phyloP scores from a whole-genome alignment of 2,329 filamentous ascomycete genomes.

The Pseudocercospora pini-densiflorae region DNA sequence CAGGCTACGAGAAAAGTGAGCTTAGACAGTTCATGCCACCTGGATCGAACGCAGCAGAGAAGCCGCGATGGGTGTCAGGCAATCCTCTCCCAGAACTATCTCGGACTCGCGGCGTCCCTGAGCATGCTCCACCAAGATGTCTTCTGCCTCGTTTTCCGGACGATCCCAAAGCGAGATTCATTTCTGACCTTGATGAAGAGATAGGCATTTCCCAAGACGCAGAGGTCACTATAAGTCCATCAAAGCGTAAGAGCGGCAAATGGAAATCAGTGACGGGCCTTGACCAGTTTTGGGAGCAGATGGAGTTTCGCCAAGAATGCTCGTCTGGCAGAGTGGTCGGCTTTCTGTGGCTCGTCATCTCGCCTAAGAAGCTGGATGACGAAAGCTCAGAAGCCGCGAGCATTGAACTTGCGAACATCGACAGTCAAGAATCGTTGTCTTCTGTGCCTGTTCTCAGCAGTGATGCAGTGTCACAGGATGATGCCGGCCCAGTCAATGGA shows the following conservation, averaged over 20 bases:
- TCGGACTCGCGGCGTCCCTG: conserved; percentile 41
- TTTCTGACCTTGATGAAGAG: conserved; percentile 87
- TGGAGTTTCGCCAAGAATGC: conserved; percentile 95
- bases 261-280: conserved; percentile 86
- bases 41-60: background rate
- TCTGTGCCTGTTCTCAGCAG: conserved; percentile 11
- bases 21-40: conserved; percentile 75
- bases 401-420: conserved; percentile 4
- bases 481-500: conserved; percentile 1
- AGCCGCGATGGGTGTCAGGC: conserved; percentile 59
- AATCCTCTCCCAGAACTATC: conserved; percentile 74
- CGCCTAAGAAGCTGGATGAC: conserved; percentile 49
- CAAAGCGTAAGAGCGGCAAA: conserved; percentile 61
- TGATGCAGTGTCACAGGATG: conserved; percentile 3
- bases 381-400: background rate
- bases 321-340: conserved; percentile 90
- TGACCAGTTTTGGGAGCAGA: conserved; percentile 98
- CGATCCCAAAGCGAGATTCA: conserved; percentile 89
- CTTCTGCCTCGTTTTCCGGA: conserved; percentile 90
- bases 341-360: conserved; percentile 90
- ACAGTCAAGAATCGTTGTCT: conserved; percentile 29
- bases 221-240: conserved; percentile 40
- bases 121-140: conserved; percentile 72
- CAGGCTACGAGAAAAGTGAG: conserved; percentile 82
- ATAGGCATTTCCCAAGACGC: conserved; percentile 37